Evolutionary conservation across 768 basidiomycete species (phyloP).

Genomic region (Artomyces pyxidatus): DNA sequence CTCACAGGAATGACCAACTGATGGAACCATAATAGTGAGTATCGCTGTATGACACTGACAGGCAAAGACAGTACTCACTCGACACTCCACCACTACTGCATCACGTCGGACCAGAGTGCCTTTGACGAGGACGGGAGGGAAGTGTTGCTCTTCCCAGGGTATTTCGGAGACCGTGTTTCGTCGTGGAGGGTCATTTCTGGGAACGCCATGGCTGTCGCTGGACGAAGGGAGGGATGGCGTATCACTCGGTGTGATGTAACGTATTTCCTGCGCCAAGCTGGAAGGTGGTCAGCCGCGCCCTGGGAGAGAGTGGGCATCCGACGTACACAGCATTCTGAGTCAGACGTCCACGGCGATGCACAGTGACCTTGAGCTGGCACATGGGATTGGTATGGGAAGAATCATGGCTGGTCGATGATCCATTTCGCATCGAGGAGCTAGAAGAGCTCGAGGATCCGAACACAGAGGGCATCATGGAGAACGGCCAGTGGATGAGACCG

Average conservation of each 20-base stretch:
- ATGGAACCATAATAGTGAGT: not conserved
- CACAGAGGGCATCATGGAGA: not conserved
- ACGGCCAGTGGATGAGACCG: conserved; percentile 3
- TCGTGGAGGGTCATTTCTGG: too few species aligned
- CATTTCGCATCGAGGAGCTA: not conserved
- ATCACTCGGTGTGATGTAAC: not conserved
- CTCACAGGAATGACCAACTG: conserved; percentile 6
- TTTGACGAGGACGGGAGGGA: not conserved
- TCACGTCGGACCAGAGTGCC: conserved; percentile 1
- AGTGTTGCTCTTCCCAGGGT: conserved; percentile 2
- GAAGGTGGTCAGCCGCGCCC: too few species aligned
- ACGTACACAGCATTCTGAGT: conserved; percentile 6
- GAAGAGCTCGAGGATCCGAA: not conserved
- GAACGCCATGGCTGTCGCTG: too few species aligned
- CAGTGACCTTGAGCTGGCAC: conserved; percentile 4
- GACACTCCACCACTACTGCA: conserved; percentile 9
- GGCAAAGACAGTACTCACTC: not conserved
- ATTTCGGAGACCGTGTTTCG: not conserved
- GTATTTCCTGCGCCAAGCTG: conserved; percentile 1
- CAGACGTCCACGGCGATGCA: conserved; percentile 3
- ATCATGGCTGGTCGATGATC: not conserved
- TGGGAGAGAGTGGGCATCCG: too few species aligned
- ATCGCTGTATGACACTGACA: too few species aligned
- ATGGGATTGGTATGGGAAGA: not conserved
- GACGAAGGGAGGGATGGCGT: not conserved